Conservation (phyloP, 176 grass and related monocot species). For the Oryza glumipatula region DNA sequence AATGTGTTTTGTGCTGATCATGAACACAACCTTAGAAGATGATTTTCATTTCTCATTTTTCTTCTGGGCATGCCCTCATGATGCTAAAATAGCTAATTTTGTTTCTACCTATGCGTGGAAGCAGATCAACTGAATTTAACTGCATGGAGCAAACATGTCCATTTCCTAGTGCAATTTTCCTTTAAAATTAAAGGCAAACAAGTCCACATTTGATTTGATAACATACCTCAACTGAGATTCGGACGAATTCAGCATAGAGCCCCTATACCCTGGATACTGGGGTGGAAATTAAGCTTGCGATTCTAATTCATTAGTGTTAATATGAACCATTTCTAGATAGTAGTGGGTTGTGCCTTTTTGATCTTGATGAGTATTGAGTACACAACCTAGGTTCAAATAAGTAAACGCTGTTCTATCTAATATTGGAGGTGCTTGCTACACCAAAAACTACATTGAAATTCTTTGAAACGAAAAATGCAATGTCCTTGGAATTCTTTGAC, state of each 20-base stretch:
- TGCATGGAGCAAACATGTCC: not conserved
- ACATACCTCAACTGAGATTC: slow-evolving; percentile 2
- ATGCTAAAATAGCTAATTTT: not conserved
- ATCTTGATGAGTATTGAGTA: not conserved
- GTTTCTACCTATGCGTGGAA: not conserved
- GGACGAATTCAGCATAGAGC: slow-evolving; percentile 23
- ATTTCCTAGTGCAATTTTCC: too few relatives aligned
- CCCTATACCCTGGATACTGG: not conserved
- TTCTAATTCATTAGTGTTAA: not conserved
- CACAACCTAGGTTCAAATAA: not conserved
- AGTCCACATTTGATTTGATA: too few relatives aligned
- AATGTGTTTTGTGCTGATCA: not conserved
- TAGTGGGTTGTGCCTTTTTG: not conserved
- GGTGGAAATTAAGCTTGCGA: not conserved
- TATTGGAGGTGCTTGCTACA: slow-evolving; percentile 1
- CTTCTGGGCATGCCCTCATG: not conserved
- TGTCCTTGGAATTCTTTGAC: not conserved
- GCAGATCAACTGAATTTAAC: not conserved
- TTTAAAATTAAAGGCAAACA: too few relatives aligned
- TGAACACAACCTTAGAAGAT: not conserved
- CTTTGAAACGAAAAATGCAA: not conserved
- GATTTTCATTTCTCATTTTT: not conserved
- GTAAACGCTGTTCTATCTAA: slow-evolving; percentile 24
- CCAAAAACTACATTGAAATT: not conserved
- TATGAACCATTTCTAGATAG: slow-evolving; percentile 10